Evolutionary conservation across 805 yeast genomes (phyloP).

Genomic region (Yarrowia keelungensis): DNA sequence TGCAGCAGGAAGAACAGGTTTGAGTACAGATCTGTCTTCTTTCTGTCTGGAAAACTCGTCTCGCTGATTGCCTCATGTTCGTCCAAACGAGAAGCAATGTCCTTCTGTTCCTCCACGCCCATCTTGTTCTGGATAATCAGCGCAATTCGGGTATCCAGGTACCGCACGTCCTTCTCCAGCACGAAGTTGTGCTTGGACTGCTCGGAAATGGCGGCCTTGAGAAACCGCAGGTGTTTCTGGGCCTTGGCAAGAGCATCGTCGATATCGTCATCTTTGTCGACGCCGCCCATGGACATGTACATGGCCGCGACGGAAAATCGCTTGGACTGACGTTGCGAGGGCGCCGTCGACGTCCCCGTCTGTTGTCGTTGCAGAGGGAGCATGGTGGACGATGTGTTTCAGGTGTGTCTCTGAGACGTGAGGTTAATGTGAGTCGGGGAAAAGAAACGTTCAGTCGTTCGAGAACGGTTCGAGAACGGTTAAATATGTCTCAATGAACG

Average conservation of each 20-base stretch:
- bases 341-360: conserved; percentile 34
- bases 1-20: conserved; percentile 51
- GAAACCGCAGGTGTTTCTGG: conserved; percentile 48
- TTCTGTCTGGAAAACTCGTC: conserved; percentile 47
- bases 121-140: conserved; percentile 52
- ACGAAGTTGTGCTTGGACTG: conserved; percentile 51
- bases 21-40: conserved; percentile 49
- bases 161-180: conserved; percentile 52
- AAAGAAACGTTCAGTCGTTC: no score
- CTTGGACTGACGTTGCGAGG: conserved; percentile 45
- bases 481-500: no score
- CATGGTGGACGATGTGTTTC: conserved; percentile 2
- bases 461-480: no score
- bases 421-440: no score
- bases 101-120: conserved; percentile 50
- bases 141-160: conserved; percentile 52
- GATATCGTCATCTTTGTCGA: conserved; percentile 50
- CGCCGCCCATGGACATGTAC: conserved; percentile 50
- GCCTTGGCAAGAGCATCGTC: conserved; percentile 50
- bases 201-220: conserved; percentile 50
- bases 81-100: conserved; percentile 49
- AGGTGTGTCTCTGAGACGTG: no score
- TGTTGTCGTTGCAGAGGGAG: conserved; percentile 32
- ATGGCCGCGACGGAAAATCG: conserved; percentile 51
- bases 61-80: conserved; percentile 40